Evolutionary conservation across 352 stramenopile species (phyloP).

Genomic region (Phytophthora ohioensis): DNA sequence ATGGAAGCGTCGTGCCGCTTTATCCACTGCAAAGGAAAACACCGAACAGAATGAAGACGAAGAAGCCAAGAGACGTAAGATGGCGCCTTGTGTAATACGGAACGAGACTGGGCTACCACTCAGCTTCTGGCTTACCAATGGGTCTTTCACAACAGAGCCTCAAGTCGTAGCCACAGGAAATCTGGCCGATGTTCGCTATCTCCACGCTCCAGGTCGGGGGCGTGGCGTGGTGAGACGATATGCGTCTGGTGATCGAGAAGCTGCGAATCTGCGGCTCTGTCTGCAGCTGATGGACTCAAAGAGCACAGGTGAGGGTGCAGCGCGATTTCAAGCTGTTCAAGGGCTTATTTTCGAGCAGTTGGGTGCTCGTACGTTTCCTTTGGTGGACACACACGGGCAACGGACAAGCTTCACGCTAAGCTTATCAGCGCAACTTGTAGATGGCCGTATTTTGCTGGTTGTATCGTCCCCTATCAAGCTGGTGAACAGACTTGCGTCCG

Average conservation of each 20-base stretch:
- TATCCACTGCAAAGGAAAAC: conserved; percentile 4
- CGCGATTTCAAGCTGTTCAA: conserved; percentile 72
- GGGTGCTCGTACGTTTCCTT: conserved; percentile 66
- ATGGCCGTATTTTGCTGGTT: conserved; percentile 80
- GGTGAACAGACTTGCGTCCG: conserved; percentile 69
- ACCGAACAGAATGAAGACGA: conserved; percentile 25
- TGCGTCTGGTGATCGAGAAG: conserved; percentile 61
- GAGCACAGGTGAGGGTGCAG: conserved; percentile 2
- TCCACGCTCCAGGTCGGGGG: conserved; percentile 64
- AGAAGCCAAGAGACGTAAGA: conserved; percentile 47
- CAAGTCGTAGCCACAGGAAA: conserved; percentile 53
- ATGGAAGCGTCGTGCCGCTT: conserved; percentile 60
- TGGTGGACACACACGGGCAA: conserved; percentile 60
- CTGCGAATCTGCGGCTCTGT: conserved; percentile 65
- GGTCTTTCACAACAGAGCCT: conserved; percentile 43
- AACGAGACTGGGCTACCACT: conserved; percentile 81
- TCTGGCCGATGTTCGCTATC: conserved; percentile 72
- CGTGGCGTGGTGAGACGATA: conserved; percentile 80
- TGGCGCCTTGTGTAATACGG: conserved; percentile 78
- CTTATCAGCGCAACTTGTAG: conserved; percentile 72
- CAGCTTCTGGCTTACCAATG: conserved; percentile 76
- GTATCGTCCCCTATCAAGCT: conserved; percentile 86
- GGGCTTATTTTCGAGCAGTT: conserved; percentile 87
- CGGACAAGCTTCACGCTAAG: conserved; percentile 71
- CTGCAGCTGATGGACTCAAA: conserved; percentile 65